phyloP scores from a whole-genome alignment of 176 grass and related monocot genomes.

The Tillandsia leiboldiana region DNA sequence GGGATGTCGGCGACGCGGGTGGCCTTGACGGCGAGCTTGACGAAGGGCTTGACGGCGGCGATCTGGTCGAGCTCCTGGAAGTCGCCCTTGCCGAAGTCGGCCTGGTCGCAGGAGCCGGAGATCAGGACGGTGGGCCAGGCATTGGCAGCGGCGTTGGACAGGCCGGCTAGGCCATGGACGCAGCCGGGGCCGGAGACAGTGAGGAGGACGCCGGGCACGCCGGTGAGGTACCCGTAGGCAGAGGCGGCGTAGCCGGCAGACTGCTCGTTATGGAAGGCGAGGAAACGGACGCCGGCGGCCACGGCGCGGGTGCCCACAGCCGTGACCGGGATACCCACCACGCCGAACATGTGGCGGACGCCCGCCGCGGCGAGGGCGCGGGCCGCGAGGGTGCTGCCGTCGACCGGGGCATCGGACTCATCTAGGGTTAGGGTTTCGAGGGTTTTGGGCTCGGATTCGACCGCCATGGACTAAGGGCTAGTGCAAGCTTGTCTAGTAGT shows the following conservation, averaged over 20 bases:
- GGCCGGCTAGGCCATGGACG: slow-evolving; percentile 75
- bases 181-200: slow-evolving; percentile 86
- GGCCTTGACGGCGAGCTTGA: slow-evolving; percentile 73
- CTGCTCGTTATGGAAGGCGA: slow-evolving; percentile 94
- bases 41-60: slow-evolving; percentile 63
- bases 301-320: slow-evolving; percentile 63
- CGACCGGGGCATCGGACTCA: slow-evolving; percentile 19
- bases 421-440: not conserved
- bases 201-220: slow-evolving; percentile 52
- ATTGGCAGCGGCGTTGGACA: slow-evolving; percentile 80
- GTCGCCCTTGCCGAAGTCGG: slow-evolving; percentile 65
- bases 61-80: slow-evolving; percentile 98
- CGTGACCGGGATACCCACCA: slow-evolving; percentile 93
- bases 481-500: too few species aligned
- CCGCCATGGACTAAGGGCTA: slow-evolving; percentile 11
- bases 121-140: slow-evolving; percentile 81
- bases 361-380: slow-evolving; percentile 50
- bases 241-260: slow-evolving; percentile 84
- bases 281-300: slow-evolving; percentile 57
- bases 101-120: slow-evolving; percentile 78
- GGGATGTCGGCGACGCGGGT: slow-evolving; percentile 57
- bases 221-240: slow-evolving; percentile 74
- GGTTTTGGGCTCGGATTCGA: not conserved
- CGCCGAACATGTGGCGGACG: slow-evolving; percentile 76
- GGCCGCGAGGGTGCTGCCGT: slow-evolving; percentile 58